These are phyloP conservation scores for Pseudocercospora ulei DNA, from an alignment of 2,329 filamentous ascomycete species.

Conservation along the genomic window DNA sequence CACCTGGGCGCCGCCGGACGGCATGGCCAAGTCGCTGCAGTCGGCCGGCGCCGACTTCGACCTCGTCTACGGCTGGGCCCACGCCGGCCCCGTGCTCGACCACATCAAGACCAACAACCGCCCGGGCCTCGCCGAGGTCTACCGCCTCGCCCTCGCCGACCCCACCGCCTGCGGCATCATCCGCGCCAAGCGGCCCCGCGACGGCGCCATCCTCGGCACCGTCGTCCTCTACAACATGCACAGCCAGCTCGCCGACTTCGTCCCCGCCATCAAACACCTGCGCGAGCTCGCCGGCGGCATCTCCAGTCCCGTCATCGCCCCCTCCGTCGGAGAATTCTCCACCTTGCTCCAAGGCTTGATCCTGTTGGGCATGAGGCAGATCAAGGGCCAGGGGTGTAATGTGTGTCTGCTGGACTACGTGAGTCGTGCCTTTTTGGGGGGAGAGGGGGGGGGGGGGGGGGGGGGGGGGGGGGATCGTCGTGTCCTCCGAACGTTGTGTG, in stretches of 20 bases:
- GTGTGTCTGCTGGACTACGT: constrained; percentile 73
- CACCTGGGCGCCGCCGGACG: constrained; percentile 65
- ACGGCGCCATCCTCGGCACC: constrained; percentile 62
- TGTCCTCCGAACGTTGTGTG: no score
- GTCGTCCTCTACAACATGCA: constrained; percentile 67
- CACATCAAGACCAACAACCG: constrained; percentile 64
- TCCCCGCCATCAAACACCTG: constrained; percentile 57
- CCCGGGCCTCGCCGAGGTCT: constrained; percentile 71
- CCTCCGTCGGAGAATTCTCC: constrained; percentile 57
- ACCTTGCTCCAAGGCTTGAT: constrained; percentile 68
- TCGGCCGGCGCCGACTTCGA: constrained; percentile 69
- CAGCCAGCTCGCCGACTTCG: constrained; percentile 57
- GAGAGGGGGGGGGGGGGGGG: no score
- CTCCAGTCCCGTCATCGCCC: constrained; percentile 65
- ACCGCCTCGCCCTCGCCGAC: constrained; percentile 63
- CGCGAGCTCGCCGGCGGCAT: constrained; percentile 61
- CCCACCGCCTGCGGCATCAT: constrained; percentile 69
- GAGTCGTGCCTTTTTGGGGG: no score
- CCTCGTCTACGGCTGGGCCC: constrained; percentile 69
- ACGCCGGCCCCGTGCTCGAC: constrained; percentile 60
- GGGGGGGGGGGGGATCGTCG: no score
- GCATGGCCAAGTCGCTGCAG: constrained; percentile 63
- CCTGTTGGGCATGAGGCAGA: constrained; percentile 69
- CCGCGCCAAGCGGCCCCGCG: constrained; percentile 61
- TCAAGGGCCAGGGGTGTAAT: constrained; percentile 65